Percentiles rank a stretch among this genome's conserved stretches.
Evolutionary conservation across 2,329 filamentous ascomycete species (phyloP).

Genomic region (Fusarium illudens): DNA sequence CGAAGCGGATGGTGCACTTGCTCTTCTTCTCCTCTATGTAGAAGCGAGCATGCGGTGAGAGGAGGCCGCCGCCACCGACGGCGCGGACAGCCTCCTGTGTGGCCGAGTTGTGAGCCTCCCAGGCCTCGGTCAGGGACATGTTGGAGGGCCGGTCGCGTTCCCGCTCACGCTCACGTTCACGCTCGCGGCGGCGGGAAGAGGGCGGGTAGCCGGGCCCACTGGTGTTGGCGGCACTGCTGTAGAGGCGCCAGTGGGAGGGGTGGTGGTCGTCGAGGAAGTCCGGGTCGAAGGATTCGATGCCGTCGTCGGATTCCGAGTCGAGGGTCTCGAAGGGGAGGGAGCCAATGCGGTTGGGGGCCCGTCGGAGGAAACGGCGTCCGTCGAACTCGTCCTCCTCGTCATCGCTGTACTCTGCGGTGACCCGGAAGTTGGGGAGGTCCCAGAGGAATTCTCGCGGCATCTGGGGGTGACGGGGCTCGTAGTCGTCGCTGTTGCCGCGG

Average conservation of each 20-base stretch:
- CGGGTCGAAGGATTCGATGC: constrained; percentile 39
- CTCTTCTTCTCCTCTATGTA: constrained; percentile 83
- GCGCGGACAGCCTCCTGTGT: constrained; percentile 66
- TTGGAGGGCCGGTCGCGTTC: constrained; percentile 26
- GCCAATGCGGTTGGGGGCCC: constrained; percentile 62
- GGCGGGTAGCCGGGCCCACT: constrained; percentile 25
- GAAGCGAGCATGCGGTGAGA: constrained; percentile 81
- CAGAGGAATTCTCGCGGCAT: constrained; percentile 65
- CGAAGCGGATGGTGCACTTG: constrained; percentile 86
- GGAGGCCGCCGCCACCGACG: constrained; percentile 66
- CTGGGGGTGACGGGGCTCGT: constrained; percentile 59
- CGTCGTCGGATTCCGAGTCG: constrained; percentile 48
- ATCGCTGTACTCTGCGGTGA: constrained; percentile 69
- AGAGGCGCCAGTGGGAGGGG: constrained; percentile 37
- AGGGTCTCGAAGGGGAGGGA: constrained; percentile 63
- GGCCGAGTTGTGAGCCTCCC: constrained; percentile 60
- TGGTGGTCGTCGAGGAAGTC: constrained; percentile 42
- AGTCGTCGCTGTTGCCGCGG: constrained; percentile 51
- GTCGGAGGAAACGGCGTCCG: constrained; percentile 44
- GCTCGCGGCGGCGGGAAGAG: constrained; percentile 24
- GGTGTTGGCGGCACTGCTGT: constrained; percentile 27
- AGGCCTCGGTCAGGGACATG: constrained; percentile 46
- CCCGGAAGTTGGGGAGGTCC: constrained; percentile 58
- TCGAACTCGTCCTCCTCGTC: constrained; percentile 59
- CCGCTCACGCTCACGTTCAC: constrained; percentile 29